These are phyloP conservation scores for Lactarius akahatsu DNA, from an alignment of 768 basidiomycete genomes.

Conservation along the genomic window DNA sequence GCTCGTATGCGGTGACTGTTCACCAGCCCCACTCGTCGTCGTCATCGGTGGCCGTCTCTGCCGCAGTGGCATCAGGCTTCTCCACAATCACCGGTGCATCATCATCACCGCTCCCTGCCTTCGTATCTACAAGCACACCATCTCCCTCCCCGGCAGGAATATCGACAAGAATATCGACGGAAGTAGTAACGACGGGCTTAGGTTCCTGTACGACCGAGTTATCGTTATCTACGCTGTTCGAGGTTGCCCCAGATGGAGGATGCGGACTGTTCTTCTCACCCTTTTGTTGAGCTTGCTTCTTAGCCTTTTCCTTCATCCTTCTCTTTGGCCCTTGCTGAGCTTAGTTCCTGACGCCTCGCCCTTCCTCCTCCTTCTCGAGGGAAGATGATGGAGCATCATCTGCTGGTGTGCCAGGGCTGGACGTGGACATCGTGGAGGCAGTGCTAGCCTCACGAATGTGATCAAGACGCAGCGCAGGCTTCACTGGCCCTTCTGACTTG, in stretches of 20 bases:
- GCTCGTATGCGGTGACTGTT: not conserved
- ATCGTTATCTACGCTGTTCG: constrained; percentile 16
- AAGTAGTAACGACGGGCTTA: constrained; percentile 4
- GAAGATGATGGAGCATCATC: constrained; percentile 16
- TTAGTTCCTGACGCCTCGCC: not conserved
- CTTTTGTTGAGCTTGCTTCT: constrained; percentile 9
- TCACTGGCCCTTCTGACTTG: not conserved
- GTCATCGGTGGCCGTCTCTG: not conserved
- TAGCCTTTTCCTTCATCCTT: not conserved
- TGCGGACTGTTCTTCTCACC: constrained; percentile 24
- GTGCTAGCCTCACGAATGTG: constrained; percentile 6
- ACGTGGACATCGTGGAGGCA: constrained; percentile 14
- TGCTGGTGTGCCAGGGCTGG: constrained; percentile 10
- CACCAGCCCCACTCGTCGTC: constrained; percentile 5
- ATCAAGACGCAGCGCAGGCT: not conserved
- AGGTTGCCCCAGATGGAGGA: constrained; percentile 5
- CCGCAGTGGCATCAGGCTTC: not conserved
- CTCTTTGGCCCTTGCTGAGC: not conserved
- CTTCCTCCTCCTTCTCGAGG: not conserved
- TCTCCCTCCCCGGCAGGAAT: constrained; percentile 17
- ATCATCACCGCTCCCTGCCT: constrained; percentile 13
- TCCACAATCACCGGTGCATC: constrained; percentile 11
- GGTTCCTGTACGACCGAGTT: constrained; percentile 17
- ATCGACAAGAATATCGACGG: constrained; percentile 6
- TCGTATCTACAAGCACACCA: constrained; percentile 15